Evolutionary conservation across 1,139 yeast species (phyloP), one percentile per base, ranked within the genome.

Genomic region (Yamadazyma atlantica): DNA sequence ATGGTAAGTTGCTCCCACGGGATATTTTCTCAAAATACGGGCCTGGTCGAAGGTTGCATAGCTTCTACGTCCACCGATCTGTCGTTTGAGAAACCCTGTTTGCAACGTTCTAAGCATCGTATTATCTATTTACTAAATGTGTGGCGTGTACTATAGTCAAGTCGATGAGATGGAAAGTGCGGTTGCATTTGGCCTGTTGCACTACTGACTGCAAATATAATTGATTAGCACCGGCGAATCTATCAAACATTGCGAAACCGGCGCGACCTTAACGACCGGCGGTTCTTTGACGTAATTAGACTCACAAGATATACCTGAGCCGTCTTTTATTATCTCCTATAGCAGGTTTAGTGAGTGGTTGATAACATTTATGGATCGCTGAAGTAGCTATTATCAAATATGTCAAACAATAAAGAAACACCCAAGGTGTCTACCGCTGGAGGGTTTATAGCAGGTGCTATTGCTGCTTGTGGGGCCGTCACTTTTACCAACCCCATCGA

Each of bases 401-500:
- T 23, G 26, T 23, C 26, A n/a, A n/a, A 9, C 9, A 7, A 5
- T 23, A 48, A 46, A 35, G 50, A 47, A 35, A 38, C 48, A 6
- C 53, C 53, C 4, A 67, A 73, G 50, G 75, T 83, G 12, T 74
- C 85, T 24, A 72, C 84, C 1, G 51, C 76, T 8, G 96, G 96
- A 18, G 95, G 97, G 3, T 89, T 90, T 53, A 57, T 83, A 4
- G 97, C 97, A 11, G 98, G 97, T 4, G 96, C 96, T 5, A 49
- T 88, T 9, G 98, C 98, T 1, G 97, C 97, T 3, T 90, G 97
- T 66, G 95, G 95, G 37, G 97, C 98, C 0, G 98, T 92, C 27
- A 92, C 97, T 0, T 85, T 90, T 60, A 90, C 97, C 9, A 92
- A 92, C 57, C 98, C 98, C 7, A 85, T 92, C 43, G 98, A 92